Evolutionary conservation across 768 basidiomycete species (phyloP).

Genomic region (Podaxis mareebaensis): DNA sequence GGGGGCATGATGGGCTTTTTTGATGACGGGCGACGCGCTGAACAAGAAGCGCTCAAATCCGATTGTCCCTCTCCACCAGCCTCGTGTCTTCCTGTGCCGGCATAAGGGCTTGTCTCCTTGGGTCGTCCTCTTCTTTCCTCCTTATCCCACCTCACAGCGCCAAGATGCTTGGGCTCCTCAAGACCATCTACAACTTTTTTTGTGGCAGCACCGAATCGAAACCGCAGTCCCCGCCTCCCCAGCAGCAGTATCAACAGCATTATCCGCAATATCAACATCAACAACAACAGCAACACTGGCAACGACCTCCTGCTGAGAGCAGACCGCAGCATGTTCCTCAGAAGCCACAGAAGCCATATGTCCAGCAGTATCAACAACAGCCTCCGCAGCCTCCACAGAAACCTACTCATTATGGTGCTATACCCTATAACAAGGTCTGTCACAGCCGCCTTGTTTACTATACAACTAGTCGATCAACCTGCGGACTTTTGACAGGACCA

Average conservation of each 20-base stretch:
- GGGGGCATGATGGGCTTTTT: neutral
- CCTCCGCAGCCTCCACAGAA: neutral
- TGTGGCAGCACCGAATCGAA: constrained; percentile 23
- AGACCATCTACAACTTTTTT: constrained; percentile 30
- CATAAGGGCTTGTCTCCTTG: neutral
- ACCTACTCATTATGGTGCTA: neutral
- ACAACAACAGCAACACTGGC: constrained; percentile 17
- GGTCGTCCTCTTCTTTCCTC: neutral
- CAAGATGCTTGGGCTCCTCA: constrained; percentile 24
- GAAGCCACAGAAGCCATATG: neutral
- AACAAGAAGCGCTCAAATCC: neutral
- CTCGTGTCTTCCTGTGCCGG: neutral
- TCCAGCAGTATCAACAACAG: constrained; percentile 4
- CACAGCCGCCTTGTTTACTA: neutral
- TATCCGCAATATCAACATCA: constrained; percentile 19
- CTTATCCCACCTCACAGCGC: neutral
- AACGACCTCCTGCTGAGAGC: constrained; percentile 1
- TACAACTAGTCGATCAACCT: neutral
- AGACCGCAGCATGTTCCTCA: constrained; percentile 5
- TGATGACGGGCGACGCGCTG: neutral
- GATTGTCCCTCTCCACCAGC: neutral
- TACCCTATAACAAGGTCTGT: constrained; percentile 9
- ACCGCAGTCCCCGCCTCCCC: constrained; percentile 19
- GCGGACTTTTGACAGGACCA: constrained; percentile 36
- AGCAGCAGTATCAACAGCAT: constrained; percentile 19